Base-by-base conservation (phyloP, 306 rosid species). In the Mucuna pruriens region DNA sequence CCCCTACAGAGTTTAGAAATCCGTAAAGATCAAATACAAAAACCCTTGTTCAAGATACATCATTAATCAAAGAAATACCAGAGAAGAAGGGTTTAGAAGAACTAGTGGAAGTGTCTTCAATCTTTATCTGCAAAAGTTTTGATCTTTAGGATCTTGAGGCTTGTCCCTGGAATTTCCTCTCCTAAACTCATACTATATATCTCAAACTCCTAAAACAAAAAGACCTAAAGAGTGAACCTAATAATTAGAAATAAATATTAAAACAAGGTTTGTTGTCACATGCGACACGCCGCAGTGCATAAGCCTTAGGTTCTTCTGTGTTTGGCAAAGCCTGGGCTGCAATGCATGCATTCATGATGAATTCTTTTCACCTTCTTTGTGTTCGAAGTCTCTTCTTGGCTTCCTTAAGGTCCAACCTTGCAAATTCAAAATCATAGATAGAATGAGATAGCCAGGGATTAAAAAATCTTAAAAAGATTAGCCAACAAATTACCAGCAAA, bases 41-140 rank as follows among this genome's bases (percentile, higher is more conserved):
- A 57, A 22, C 16, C 6, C 33, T 57, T 8, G 26, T 36, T 65
- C 49, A 36, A 17, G 48, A 65, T 36, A 65, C 68, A 62, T 31
- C 9, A 31, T 65, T 39, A 65, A 38, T 16, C 46, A 65, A 36
- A 29, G 31, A 29, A 55, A 38, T 34, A 36, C 16, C 9, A 17
- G 71, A 36, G 15, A 19, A n/a, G 16, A 65, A 36, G 15, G 16
- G 7, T 34, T 65, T 22, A 9, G 19, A 34, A n/a, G 71, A 64
- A 36, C 45, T 64, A 64, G 29, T 16, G 40, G 48, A 64, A 65
- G 71, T 36, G 46, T 65, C 29, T 65, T 65, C 46, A 64, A 61
- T 34, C 25, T 34, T 34, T 26, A 64, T 54, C 61, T 54, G 20
- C 26, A 54, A 54, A 54, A 57, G 6, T 22, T 5, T 57, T 58